Base-by-base conservation (phyloP, 345 rosid genomes). In the Angophora floribunda region DNA sequence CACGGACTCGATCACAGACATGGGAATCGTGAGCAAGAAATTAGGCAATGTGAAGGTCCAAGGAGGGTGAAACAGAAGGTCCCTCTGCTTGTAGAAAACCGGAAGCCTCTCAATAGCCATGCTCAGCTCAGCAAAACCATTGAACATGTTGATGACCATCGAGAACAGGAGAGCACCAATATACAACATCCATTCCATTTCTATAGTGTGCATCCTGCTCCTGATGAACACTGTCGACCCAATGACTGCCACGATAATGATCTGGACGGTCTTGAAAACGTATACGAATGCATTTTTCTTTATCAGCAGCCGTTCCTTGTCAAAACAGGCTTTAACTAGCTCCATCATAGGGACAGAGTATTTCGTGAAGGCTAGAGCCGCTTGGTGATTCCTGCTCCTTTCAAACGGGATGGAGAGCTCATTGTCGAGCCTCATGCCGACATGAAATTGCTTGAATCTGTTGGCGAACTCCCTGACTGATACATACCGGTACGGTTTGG, bases 41-140 rank as follows among this genome's bases (percentile, higher is more conserved):
- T 94, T 93, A 12, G 99, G 97, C n/a, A 97, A 88, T 5, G 97
- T 94, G 90, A 94, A 97, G 78, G 97, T 90, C 99, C 99, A 97
- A 2, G 95, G 88, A 30, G 99, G 99, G 52, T 97, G 95, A 67
- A 96, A 97, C 85, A 93, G 85, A 61, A 96, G 95, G 87, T 97
- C 99, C 55, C 98, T 93, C 88, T 97, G 99, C 95, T 98, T 96
- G 93, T 94, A 96, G 67, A 98, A 97, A 88, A 97, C 99, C 1
- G 97, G 96, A 90, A 98, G 96, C 87, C 99, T 93, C n/a, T 47
- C 86, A 75, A 98, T 95, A 91, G 91, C 92, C 89, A 96, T n/a
- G 17, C 98, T 13, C 13, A 97, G 96, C 94, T 97, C 99, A 6
- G 99, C 86, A 51, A 95, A 93, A 32, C 99, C 99, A 88, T 97